Percentiles rank a stretch among this genome's conserved stretches.
Evolutionary conservation across 1,139 yeast genomes (phyloP).

Genomic region (Saccharomyces hybrid): DNA sequence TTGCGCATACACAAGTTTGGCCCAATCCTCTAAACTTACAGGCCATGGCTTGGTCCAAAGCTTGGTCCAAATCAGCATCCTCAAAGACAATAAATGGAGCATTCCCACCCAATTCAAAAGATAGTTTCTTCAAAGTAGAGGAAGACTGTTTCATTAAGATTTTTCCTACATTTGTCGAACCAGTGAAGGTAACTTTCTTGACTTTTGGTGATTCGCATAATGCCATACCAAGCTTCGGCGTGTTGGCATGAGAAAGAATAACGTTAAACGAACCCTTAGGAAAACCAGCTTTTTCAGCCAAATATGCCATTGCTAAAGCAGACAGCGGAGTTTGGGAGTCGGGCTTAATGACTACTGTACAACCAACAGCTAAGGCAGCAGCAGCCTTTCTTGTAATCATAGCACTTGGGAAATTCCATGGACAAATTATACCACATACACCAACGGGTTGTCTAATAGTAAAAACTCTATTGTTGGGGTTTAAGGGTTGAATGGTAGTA

Average conservation of each 20-base stretch:
- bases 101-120: conserved; percentile 88
- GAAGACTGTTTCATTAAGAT: conserved; percentile 71
- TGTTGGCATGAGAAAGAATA: conserved; percentile 48
- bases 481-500: conserved; percentile 58
- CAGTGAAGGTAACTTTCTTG: conserved; percentile 80
- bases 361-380: conserved; percentile 90
- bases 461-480: conserved; percentile 49
- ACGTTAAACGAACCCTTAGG: conserved; percentile 81
- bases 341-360: conserved; percentile 84
- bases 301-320: conserved; percentile 70
- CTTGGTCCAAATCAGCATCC: conserved; percentile 71
- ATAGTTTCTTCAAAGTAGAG: conserved; percentile 69
- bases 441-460: conserved; percentile 78
- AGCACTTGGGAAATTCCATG: conserved; percentile 94
- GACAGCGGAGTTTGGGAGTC: conserved; percentile 84
- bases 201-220: conserved; percentile 62
- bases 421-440: conserved; percentile 83
- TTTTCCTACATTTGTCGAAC: conserved; percentile 80
- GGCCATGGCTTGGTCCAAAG: conserved; percentile 63
- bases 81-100: conserved; percentile 86
- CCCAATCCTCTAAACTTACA: conserved; percentile 70
- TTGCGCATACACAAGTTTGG: conserved; percentile 80
- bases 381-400: conserved; percentile 90
- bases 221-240: conserved; percentile 55
- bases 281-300: conserved; percentile 73